Evolutionary conservation across 2,329 filamentous ascomycete species (phyloP).

Genomic region (Exophiala spinifera): DNA sequence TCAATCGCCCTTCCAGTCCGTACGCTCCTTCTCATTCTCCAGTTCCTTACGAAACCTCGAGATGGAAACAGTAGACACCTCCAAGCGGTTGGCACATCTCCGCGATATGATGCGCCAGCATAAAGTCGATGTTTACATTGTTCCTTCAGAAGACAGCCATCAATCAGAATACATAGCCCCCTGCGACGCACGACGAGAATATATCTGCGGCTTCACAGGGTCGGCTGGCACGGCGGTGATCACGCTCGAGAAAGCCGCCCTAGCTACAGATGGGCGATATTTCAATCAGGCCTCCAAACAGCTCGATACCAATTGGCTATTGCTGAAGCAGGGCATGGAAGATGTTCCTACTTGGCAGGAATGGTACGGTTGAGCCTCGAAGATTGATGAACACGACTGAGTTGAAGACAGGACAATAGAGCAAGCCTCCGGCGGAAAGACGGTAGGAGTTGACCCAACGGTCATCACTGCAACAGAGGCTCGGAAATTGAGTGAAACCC

Average conservation of each 20-base stretch:
- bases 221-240: constrained; percentile 92
- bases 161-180: constrained; percentile 96
- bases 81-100: constrained; percentile 69
- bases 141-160: constrained; percentile 95
- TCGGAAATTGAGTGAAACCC: constrained; percentile 75
- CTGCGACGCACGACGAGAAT: constrained; percentile 89
- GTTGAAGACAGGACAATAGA: constrained; percentile 59
- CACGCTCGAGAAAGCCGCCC: constrained; percentile 77
- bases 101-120: constrained; percentile 82
- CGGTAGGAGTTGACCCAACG: constrained; percentile 85
- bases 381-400: constrained; percentile 11
- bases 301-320: constrained; percentile 83
- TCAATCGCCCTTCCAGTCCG: constrained; percentile 25
- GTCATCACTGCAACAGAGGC: constrained; percentile 74
- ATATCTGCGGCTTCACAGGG: constrained; percentile 89
- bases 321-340: constrained; percentile 89
- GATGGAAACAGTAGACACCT: constrained; percentile 79
- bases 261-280: constrained; percentile 94
- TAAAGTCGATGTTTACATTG: constrained; percentile 87
- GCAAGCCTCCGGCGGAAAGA: constrained; percentile 80
- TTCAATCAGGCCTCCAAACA: constrained; percentile 95
- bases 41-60: constrained; percentile 43
- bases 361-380: constrained; percentile 57
- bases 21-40: constrained; percentile 40
- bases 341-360: constrained; percentile 97